A percentile compares a stretch with the other conserved stretches of the same genome.
phyloP scores from a whole-genome alignment of 768 basidiomycete genomes.

The Leccinum subgranulosum region DNA sequence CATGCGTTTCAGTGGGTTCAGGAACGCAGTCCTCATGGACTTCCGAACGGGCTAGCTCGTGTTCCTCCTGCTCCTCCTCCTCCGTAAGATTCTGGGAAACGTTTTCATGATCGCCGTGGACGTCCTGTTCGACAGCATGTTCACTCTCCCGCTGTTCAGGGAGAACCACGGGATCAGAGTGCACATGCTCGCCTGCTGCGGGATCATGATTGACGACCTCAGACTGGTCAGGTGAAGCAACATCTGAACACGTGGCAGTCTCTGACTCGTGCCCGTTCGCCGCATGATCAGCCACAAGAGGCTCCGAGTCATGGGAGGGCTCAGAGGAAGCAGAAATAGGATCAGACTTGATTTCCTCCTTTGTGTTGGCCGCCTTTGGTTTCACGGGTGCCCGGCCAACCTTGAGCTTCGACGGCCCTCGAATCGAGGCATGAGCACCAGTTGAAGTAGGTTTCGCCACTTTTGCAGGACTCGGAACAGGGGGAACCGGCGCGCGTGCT shows the following conservation, averaged over 20 bases:
- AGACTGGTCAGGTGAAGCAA: constrained; percentile 16
- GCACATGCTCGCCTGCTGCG: constrained; percentile 5
- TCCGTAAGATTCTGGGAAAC: constrained; percentile 1
- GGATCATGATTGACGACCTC: constrained; percentile 15
- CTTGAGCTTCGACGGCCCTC: constrained; percentile 28
- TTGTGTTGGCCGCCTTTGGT: constrained; percentile 20
- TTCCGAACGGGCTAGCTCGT: constrained; percentile 12
- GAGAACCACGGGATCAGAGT: constrained; percentile 8
- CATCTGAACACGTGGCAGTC: constrained; percentile 9
- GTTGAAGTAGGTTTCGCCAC: constrained; percentile 30
- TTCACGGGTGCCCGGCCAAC: constrained; percentile 26
- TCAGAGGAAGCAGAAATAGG: constrained; percentile 28
- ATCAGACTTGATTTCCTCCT: constrained; percentile 14
- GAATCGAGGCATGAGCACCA: constrained; percentile 28
- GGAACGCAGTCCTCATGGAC: background rate
- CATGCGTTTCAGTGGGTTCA: constrained; percentile 13
- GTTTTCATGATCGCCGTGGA: constrained; percentile 2
- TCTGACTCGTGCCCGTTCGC: constrained; percentile 28
- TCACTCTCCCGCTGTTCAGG: constrained; percentile 10
- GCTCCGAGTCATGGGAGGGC: constrained; percentile 18
- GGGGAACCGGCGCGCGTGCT: constrained; percentile 38
- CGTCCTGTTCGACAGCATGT: constrained; percentile 7
- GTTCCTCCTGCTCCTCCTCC: constrained; percentile 7
- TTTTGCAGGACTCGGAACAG: constrained; percentile 17
- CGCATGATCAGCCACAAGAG: constrained; percentile 14